Evolutionary conservation across 2,329 filamentous ascomycete species (phyloP), one percentile per base, ranked within the genome.

Genomic region (Exophiala dermatitidis): DNA sequence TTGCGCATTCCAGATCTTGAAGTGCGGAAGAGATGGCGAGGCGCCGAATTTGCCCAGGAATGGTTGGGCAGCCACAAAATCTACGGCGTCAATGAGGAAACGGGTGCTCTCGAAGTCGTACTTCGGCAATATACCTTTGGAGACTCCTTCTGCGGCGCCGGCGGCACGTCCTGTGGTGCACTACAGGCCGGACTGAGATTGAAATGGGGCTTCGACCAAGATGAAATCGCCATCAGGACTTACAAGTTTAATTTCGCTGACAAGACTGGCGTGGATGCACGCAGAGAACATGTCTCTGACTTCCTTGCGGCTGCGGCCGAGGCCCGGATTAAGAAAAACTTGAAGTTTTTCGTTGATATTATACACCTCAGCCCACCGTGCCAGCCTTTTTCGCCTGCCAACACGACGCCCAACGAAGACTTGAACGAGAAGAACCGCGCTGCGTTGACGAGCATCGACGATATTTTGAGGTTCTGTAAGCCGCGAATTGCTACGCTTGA

Each of bases 361-460:
- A 69, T 88, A 0, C 88, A 94, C 59, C 68, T 90, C 0, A 89
- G 85, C 0, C 87, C 86, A 0, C 88, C 88, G 0, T 94, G 89
- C 52, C 86, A 91, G 60, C 81, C 78, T 1, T 90, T 84, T 66
- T 90, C 86, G 0, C 80, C 82, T 0, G 85, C 83, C 0, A 84
- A 94, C 54, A 90, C 86, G 0, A 66, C 75, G 68, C 0, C 62
- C 26, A 53, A 57, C 44, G 77, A 79, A 0, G 71, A 71, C 4
- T 75, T 82, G 26, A 84, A 90, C 43, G 84, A 86, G 1, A 74
- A 70, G 0, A 93, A 94, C 60, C 81, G 80, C 0, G 81, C 82
- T 1, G 71, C 76, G 0, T 68, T 77, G 0, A 76, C 77, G 41
- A 69, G 69, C 0, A 66, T 76, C 0, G 69, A 73, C 1, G 67